Evolutionary conservation across 495 filamentous ascomycete species (phyloP).

Genomic region (Aspergillus saccharolyticus): DNA sequence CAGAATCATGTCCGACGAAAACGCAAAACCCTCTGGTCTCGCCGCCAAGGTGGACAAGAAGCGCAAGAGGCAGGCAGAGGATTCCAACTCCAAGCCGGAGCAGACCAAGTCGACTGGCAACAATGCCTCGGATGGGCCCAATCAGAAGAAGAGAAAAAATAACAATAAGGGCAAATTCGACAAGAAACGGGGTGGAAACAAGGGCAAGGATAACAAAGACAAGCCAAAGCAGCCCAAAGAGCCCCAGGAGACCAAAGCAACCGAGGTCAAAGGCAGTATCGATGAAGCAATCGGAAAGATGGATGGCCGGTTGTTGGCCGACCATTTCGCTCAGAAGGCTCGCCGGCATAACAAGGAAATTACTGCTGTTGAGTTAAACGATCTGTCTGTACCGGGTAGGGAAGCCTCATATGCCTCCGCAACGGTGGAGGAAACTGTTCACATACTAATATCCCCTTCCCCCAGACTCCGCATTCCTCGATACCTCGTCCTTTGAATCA

Average conservation of each 20-base stretch:
- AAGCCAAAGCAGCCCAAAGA: slow-evolving; percentile 45
- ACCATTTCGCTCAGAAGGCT: slow-evolving; percentile 76
- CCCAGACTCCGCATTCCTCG: slow-evolving; percentile 54
- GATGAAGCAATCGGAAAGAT: slow-evolving; percentile 77
- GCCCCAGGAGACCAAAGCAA: slow-evolving; percentile 55
- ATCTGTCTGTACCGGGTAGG: slow-evolving; percentile 75
- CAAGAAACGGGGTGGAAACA: slow-evolving; percentile 39
- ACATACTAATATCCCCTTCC: slow-evolving; percentile 13
- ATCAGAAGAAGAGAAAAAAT: slow-evolving; percentile 43
- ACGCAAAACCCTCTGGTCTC: slow-evolving; percentile 21
- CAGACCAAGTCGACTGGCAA: slow-evolving; percentile 21
- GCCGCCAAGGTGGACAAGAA: slow-evolving; percentile 43
- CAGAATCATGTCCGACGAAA: slow-evolving; percentile 16
- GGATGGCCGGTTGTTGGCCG: slow-evolving; percentile 76
- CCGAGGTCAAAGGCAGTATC: slow-evolving; percentile 58
- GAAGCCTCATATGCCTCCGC: neutral
- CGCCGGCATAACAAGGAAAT: slow-evolving; percentile 72
- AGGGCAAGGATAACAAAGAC: slow-evolving; percentile 40
- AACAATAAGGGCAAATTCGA: slow-evolving; percentile 45
- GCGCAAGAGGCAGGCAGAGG: slow-evolving; percentile 49
- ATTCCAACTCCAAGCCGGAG: slow-evolving; percentile 34
- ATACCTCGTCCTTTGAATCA: slow-evolving; percentile 69
- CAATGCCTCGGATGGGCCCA: slow-evolving; percentile 15
- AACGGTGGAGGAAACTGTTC: neutral
- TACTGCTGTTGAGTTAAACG: slow-evolving; percentile 75